These are phyloP conservation scores for Thermothelomyces thermophilus DNA, from an alignment of 2,329 filamentous ascomycete genomes.

Conservation along the genomic window DNA sequence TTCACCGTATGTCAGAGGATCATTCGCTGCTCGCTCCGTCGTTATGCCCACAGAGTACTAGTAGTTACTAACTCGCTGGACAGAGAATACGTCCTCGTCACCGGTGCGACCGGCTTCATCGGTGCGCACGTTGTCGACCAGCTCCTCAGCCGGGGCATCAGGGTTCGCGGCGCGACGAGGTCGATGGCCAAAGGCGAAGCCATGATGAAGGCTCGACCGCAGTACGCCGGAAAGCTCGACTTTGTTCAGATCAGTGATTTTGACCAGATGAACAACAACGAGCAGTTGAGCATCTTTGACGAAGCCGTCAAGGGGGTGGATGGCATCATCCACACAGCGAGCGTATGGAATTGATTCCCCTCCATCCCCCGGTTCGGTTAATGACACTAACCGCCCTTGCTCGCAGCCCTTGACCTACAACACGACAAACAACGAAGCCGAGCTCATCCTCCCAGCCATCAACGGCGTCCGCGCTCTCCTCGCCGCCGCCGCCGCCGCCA, in stretches of 20 bases:
- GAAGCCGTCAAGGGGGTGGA: constrained; percentile 31
- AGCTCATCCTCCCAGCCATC: constrained; percentile 29
- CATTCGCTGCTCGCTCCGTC: not conserved
- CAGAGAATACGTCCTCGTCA: constrained; percentile 5
- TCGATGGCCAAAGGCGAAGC: not conserved
- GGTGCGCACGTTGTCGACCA: constrained; percentile 3
- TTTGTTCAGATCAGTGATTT: not conserved
- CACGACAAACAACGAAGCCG: constrained; percentile 28
- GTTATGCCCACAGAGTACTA: too few species aligned
- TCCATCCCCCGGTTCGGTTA: not conserved
- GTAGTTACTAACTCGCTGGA: not conserved
- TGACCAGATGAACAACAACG: not conserved
- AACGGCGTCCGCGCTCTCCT: constrained; percentile 32
- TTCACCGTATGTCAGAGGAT: not conserved
- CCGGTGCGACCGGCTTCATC: constrained; percentile 5
- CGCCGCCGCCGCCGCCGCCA: constrained; percentile 27
- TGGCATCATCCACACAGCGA: constrained; percentile 39
- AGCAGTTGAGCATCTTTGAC: constrained; percentile 1
- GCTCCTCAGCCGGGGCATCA: not conserved
- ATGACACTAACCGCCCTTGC: not conserved
- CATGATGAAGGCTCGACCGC: not conserved
- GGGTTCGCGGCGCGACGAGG: not conserved
- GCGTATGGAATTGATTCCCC: constrained; percentile 23
- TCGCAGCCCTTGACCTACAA: constrained; percentile 20
- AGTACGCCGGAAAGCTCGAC: not conserved